These are phyloP conservation scores for Luffa acutangula DNA, from an alignment of 306 rosid genomes.

Conservation along the genomic window DNA sequence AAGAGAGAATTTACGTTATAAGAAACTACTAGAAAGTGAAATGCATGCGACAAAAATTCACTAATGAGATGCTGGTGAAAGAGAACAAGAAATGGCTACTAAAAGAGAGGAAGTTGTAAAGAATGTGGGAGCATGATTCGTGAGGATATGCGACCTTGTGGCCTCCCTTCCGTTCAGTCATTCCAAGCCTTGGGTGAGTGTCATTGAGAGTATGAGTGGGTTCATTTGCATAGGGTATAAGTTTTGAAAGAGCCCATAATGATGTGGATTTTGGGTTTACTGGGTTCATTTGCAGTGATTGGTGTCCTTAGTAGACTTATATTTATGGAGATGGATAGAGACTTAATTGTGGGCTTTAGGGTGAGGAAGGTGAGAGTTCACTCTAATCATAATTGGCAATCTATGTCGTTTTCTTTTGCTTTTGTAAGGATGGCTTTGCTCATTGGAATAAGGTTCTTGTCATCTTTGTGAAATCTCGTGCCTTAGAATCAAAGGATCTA, in stretches of 20 bases:
- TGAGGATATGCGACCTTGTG: neutral
- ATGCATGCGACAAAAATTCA: neutral
- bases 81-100: neutral
- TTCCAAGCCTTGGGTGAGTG: neutral
- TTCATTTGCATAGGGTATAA: neutral
- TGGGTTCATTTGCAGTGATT: neutral
- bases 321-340: neutral
- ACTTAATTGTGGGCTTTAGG: neutral
- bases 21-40: neutral
- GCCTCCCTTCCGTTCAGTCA: neutral
- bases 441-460: neutral
- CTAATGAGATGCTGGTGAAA: neutral
- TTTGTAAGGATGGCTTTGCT: neutral
- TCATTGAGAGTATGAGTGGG: neutral
- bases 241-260: neutral
- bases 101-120: neutral
- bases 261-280: neutral
- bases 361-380: neutral
- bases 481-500: neutral
- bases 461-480: neutral
- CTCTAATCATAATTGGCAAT: neutral
- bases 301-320: neutral
- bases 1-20: neutral
- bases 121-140: neutral
- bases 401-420: neutral